Conservation (phyloP, 768 basidiomycete genomes). For the Galerina sulciceps region DNA sequence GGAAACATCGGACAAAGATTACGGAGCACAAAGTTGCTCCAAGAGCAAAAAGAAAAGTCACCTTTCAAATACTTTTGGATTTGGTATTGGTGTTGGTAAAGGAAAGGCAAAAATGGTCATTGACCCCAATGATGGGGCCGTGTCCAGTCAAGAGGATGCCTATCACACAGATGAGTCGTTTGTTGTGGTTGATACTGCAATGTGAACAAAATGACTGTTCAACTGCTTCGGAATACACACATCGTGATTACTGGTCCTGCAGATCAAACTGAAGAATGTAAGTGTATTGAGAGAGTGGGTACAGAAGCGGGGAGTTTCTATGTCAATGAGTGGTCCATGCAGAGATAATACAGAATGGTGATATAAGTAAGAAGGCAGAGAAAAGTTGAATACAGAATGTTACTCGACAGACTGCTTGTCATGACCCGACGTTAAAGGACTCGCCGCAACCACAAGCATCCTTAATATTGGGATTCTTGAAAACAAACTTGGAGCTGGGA, state of each 20-base stretch:
- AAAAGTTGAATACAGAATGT: slow-evolving; percentile 14
- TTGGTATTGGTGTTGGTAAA: slow-evolving; percentile 13
- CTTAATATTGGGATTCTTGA: slow-evolving; percentile 92
- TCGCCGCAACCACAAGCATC: slow-evolving; percentile 96
- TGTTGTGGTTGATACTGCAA: slow-evolving; percentile 4
- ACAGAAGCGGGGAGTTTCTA: slow-evolving; percentile 18
- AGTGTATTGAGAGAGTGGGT: slow-evolving; percentile 18
- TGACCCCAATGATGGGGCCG: not conserved
- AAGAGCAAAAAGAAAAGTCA: slow-evolving; percentile 17
- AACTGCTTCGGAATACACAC: too few species aligned
- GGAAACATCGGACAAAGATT: slow-evolving; percentile 7
- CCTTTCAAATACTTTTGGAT: slow-evolving; percentile 10
- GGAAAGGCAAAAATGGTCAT: slow-evolving; percentile 3
- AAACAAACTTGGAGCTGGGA: slow-evolving; percentile 75
- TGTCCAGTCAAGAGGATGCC: not conserved
- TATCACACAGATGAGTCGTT: slow-evolving; percentile 6
- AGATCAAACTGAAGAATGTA: not conserved
- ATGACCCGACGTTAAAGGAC: slow-evolving; percentile 74
- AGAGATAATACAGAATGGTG: slow-evolving; percentile 28
- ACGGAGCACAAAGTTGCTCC: not conserved
- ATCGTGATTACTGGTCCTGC: not conserved
- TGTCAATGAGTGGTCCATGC: slow-evolving; percentile 20
- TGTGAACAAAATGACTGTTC: not conserved
- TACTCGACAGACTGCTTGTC: slow-evolving; percentile 17
- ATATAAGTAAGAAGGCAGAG: slow-evolving; percentile 15